Evolutionary conservation across 495 filamentous ascomycete genomes (phyloP).

Genomic region (Astrocystis sublimbata): DNA sequence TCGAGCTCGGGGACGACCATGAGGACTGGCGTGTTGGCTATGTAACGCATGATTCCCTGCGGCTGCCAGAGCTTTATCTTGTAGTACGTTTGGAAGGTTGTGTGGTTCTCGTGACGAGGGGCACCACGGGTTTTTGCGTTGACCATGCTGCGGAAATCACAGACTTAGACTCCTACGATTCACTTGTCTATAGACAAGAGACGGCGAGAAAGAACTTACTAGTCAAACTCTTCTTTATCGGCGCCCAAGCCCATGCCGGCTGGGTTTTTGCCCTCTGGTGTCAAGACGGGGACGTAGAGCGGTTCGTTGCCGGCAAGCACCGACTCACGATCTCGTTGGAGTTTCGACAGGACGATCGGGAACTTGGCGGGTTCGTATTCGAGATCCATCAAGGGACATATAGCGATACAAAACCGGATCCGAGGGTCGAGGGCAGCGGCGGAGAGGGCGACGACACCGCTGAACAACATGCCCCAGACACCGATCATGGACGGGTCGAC

Average conservation of each 20-base stretch:
- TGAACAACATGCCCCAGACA: conserved; percentile 54
- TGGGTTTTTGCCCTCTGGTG: conserved; percentile 38
- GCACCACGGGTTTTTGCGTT: too few relatives aligned
- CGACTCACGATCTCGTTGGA: conserved; percentile 25
- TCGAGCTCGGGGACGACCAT: too few relatives aligned
- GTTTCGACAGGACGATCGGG: background rate
- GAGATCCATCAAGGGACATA: conserved; percentile 4
- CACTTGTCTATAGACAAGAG: too few relatives aligned
- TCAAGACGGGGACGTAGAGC: conserved; percentile 27
- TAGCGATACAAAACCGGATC: background rate
- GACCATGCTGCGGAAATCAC: too few relatives aligned
- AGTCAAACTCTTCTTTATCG: too few relatives aligned
- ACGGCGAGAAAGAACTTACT: too few relatives aligned
- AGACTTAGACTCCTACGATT: too few relatives aligned
- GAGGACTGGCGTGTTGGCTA: too few relatives aligned
- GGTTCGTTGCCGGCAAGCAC: conserved; percentile 31
- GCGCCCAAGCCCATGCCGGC: conserved; percentile 25
- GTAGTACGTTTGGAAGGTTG: too few relatives aligned
- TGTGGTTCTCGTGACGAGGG: too few relatives aligned
- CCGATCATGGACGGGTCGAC: conserved; percentile 42
- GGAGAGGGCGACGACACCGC: conserved; percentile 19
- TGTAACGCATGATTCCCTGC: too few relatives aligned
- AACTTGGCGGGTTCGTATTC: background rate
- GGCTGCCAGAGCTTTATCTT: too few relatives aligned
- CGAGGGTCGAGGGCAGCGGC: conserved; percentile 14